These are phyloP conservation scores for Fusarium dimerum DNA, from an alignment of 2,329 filamentous ascomycete species.

Conservation along the genomic window DNA sequence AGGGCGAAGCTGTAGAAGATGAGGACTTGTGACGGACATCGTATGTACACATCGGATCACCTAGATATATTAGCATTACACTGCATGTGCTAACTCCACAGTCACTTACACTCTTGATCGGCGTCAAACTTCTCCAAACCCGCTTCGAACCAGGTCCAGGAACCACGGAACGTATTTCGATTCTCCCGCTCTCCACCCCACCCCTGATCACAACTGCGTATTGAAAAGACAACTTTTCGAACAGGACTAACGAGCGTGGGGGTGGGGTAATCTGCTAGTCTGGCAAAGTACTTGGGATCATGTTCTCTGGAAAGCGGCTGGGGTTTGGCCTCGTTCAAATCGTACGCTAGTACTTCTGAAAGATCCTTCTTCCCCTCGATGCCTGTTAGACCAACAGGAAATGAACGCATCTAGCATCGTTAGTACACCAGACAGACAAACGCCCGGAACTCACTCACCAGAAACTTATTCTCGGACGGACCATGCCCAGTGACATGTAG, in stretches of 20 bases:
- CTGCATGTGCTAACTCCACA: fast-evolving
- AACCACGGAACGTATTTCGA: slow-evolving; percentile 45
- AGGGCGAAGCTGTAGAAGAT: slow-evolving; percentile 18
- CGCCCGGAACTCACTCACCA: slow-evolving; percentile 28
- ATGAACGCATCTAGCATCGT: slow-evolving; percentile 36
- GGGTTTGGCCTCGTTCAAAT: slow-evolving; percentile 31
- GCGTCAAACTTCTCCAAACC: slow-evolving; percentile 58
- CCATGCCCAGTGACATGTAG: slow-evolving; percentile 27
- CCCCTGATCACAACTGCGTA: slow-evolving; percentile 60
- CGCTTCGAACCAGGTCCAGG: slow-evolving; percentile 66
- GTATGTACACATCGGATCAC: slow-evolving; percentile 32
- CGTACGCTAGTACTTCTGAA: slow-evolving; percentile 32
- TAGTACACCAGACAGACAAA: slow-evolving; percentile 1
- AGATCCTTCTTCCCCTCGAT: slow-evolving; percentile 28
- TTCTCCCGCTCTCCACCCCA: slow-evolving; percentile 42
- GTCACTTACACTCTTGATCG: slow-evolving; percentile 29
- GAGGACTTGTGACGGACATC: slow-evolving; percentile 30
- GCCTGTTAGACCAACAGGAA: slow-evolving; percentile 39
- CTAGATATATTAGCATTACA: slow-evolving; percentile 14
- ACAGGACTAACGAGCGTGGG: slow-evolving; percentile 50
- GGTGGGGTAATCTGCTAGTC: slow-evolving; percentile 40
- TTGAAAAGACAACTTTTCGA: slow-evolving; percentile 62
- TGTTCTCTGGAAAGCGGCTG: slow-evolving; percentile 28
- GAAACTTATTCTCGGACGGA: slow-evolving; percentile 33
- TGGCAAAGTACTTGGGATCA: slow-evolving; percentile 32